Percentiles rank a stretch among this genome's conserved stretches.
phyloP scores from a whole-genome alignment of 257 asterid genomes.

The Nicotiana otophora region DNA sequence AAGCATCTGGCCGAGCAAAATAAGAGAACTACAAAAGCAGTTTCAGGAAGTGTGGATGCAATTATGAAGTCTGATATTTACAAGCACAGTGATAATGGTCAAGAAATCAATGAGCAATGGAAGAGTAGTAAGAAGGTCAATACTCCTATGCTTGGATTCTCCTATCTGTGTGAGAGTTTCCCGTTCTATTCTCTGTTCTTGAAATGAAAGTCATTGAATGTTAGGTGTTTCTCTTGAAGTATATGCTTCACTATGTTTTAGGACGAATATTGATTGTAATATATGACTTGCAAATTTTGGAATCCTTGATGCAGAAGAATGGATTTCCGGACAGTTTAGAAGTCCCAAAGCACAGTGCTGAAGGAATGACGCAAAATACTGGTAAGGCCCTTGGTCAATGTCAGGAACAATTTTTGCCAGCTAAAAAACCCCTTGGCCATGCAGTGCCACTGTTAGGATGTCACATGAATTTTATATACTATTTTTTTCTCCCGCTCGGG shows the following conservation, averaged over 20 bases:
- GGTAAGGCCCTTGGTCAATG: constrained; percentile 27
- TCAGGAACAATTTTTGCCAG: constrained; percentile 7
- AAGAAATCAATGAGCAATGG: constrained; percentile 33
- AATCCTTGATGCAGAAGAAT: constrained; percentile 36
- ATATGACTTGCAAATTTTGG: constrained; percentile 24
- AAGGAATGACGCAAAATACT: constrained; percentile 30
- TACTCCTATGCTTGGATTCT: not conserved
- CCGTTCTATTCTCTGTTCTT: not conserved
- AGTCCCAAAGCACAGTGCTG: constrained; percentile 27
- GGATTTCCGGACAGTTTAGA: constrained; percentile 28
- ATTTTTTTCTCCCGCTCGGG: constrained; percentile 24
- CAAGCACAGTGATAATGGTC: constrained; percentile 25
- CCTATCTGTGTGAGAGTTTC: not conserved
- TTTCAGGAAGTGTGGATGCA: constrained; percentile 33
- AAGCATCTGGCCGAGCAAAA: constrained; percentile 82
- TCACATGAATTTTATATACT: not conserved
- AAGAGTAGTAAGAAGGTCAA: constrained; percentile 36
- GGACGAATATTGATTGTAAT: not conserved
- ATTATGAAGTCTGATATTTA: constrained; percentile 25
- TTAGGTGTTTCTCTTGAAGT: not conserved
- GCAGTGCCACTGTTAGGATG: not conserved
- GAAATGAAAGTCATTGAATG: not conserved
- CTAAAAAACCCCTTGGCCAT: not conserved
- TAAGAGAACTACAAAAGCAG: constrained; percentile 26
- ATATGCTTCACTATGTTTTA: constrained; percentile 6